Conservation (phyloP, 805 yeast species). For the Teunomyces barrocoloradensis region DNA sequence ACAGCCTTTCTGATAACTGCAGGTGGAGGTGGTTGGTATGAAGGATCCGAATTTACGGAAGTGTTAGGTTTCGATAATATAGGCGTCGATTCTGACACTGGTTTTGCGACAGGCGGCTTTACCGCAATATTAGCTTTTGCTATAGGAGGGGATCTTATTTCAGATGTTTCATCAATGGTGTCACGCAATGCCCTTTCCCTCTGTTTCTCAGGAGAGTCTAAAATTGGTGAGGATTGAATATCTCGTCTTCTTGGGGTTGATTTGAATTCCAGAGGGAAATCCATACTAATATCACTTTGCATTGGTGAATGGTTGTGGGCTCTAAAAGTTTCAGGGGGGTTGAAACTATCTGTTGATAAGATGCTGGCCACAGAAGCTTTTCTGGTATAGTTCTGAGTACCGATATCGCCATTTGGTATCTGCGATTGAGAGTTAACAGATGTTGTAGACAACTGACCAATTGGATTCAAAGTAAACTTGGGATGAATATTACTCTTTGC, state of each 20-base stretch:
- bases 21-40: slow-evolving; percentile 12
- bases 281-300: slow-evolving; percentile 33
- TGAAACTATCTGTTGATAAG: slow-evolving; percentile 18
- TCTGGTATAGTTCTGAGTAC: slow-evolving; percentile 10
- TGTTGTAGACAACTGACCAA: slow-evolving; percentile 16
- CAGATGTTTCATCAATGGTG: slow-evolving; percentile 15
- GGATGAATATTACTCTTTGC: background rate
- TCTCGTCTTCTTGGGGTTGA: slow-evolving; percentile 8
- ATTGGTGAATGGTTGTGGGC: slow-evolving; percentile 24
- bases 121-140: background rate
- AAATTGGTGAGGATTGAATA: background rate
- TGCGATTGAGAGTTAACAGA: slow-evolving; percentile 16
- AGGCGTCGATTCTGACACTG: background rate
- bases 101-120: background rate
- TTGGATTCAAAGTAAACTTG: slow-evolving; percentile 5
- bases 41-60: background rate
- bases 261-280: slow-evolving; percentile 28
- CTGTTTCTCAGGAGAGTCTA: slow-evolving; percentile 3
- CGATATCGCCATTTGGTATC: background rate
- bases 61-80: background rate
- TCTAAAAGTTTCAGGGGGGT: slow-evolving; percentile 10
- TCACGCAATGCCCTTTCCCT: slow-evolving; percentile 6
- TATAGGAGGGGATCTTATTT: background rate
- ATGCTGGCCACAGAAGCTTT: slow-evolving; percentile 21
- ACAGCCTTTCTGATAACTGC: slow-evolving; percentile 5